Evolutionary conservation across 495 filamentous ascomycete genomes (phyloP), one percentile per base, ranked within the genome.

Genomic region (Penicillium simplicissimum): DNA sequence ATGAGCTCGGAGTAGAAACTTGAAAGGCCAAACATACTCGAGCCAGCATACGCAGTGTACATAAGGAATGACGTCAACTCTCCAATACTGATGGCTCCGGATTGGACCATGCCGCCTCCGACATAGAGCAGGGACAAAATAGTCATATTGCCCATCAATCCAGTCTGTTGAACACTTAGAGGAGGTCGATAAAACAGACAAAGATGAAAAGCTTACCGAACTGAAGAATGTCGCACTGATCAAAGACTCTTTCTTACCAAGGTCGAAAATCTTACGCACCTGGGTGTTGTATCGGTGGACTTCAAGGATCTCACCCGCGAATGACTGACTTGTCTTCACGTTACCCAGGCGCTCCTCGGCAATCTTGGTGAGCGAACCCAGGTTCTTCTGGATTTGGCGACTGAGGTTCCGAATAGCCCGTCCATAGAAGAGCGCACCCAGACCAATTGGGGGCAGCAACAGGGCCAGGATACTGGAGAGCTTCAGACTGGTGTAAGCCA

Each of bases 1-100:
- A 97, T 98, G 19, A 98, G 84, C 72, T 98, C 95, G 10, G 93
- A 96, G 79, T 96, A 97, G 78, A 98, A 98, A 66, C 89, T 91
- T 35, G 92, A 96, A 10, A 98, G 79, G 3, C 95, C 95, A 64
- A 98, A 96, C 62, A 98, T 85, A 76, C 89, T 92, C 25, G 87
- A 90, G 9, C 93, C 93, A 19, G 93, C 93, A 76, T 94, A 97
- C 19, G 89, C 93, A 14, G 93, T 92, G 69, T 97, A 98, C 95
- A 98, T 97, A 70, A 98, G 81, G 74, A 98, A 98, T 3, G 91
- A 94, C n/a, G 96, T 92, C 57, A 98, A 76, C 59, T 98, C 96
- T 58, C 95, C 95, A 56, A 98, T 86, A 33, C 82, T 91, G 77
- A 98, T 95, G 34, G 85, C 82, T 2, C 95, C 94, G 2, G 85